Evolutionary conservation across 331 rosid species (phyloP).

Genomic region (Quercus lobata): DNA sequence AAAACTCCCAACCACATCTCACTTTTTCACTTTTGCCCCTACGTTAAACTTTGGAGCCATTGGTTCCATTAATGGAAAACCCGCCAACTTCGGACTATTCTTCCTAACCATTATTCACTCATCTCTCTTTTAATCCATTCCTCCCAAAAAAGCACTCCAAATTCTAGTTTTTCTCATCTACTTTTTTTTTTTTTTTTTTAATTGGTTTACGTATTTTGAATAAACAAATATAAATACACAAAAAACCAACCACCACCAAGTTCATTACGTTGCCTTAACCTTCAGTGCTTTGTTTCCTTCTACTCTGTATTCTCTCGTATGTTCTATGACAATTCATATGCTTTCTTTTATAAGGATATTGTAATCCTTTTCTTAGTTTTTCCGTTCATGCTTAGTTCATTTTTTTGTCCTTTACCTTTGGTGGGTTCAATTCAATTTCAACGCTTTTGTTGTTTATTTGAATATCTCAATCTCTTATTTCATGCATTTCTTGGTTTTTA

Average conservation of each 20-base stretch:
- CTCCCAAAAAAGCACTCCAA: neutral
- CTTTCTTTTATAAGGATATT: neutral
- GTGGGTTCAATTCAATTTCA: neutral
- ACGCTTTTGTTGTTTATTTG: neutral
- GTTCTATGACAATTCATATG: neutral
- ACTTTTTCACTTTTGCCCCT: neutral
- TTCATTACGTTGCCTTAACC: neutral
- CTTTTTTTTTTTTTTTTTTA: too few species aligned
- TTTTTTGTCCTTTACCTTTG: neutral
- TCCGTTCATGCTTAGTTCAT: neutral
- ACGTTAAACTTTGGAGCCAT: neutral
- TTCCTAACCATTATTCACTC: conserved; percentile 9
- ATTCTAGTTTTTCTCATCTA: neutral
- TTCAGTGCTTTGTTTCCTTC: neutral
- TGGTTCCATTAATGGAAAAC: conserved; percentile 31
- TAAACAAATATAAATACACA: neutral
- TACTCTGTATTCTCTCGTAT: neutral
- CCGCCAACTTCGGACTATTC: conserved; percentile 54
- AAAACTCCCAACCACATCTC: neutral
- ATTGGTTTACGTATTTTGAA: neutral
- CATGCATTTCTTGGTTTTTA: neutral
- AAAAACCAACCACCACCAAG: neutral
- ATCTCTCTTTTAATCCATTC: neutral
- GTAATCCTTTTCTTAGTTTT: neutral
- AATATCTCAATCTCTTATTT: neutral